These are phyloP conservation scores for Penicillium freii DNA, from an alignment of 2,329 filamentous ascomycete species.

Conservation along the genomic window DNA sequence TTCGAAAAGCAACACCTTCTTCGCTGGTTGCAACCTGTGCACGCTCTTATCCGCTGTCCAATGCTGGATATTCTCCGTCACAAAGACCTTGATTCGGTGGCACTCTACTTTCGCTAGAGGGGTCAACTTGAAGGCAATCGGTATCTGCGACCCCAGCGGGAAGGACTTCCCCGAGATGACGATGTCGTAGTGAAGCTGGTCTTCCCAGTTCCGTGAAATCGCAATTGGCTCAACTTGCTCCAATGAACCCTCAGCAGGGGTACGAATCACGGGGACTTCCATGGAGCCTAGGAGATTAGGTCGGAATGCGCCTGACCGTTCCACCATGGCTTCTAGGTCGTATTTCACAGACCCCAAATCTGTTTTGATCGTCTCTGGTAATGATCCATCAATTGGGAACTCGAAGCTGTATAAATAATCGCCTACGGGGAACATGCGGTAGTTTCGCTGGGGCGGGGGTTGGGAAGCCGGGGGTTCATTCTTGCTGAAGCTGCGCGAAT, in stretches of 20 bases:
- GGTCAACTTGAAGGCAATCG: slow-evolving; percentile 90
- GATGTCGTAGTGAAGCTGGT: slow-evolving; percentile 93
- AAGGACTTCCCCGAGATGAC: slow-evolving; percentile 96
- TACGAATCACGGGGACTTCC: slow-evolving; percentile 78
- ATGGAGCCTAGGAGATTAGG: slow-evolving; percentile 79
- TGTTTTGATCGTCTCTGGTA: slow-evolving; percentile 80
- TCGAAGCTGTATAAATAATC: slow-evolving; percentile 78
- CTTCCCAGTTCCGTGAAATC: slow-evolving; percentile 90
- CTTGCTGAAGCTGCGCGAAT: slow-evolving; percentile 82
- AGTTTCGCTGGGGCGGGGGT: slow-evolving; percentile 71
- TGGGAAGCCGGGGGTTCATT: slow-evolving; percentile 62
- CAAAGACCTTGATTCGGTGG: slow-evolving; percentile 85
- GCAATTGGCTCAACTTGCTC: slow-evolving; percentile 92
- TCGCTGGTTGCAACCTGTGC: slow-evolving; percentile 76
- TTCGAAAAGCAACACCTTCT: slow-evolving; percentile 83
- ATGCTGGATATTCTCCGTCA: slow-evolving; percentile 88
- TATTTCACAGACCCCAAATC: slow-evolving; percentile 85
- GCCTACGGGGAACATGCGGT: slow-evolving; percentile 77
- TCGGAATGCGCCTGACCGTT: slow-evolving; percentile 85
- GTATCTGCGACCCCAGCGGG: slow-evolving; percentile 80
- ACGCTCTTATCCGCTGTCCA: slow-evolving; percentile 83
- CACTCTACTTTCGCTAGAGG: slow-evolving; percentile 90
- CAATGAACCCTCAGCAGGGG: slow-evolving; percentile 81
- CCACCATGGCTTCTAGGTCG: slow-evolving; percentile 79
- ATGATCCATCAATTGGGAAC: slow-evolving; percentile 72